Evolutionary conservation across 257 asterid genomes (phyloP), one percentile per base, ranked within the genome.

Genomic region (Gardenia jasminoides): DNA sequence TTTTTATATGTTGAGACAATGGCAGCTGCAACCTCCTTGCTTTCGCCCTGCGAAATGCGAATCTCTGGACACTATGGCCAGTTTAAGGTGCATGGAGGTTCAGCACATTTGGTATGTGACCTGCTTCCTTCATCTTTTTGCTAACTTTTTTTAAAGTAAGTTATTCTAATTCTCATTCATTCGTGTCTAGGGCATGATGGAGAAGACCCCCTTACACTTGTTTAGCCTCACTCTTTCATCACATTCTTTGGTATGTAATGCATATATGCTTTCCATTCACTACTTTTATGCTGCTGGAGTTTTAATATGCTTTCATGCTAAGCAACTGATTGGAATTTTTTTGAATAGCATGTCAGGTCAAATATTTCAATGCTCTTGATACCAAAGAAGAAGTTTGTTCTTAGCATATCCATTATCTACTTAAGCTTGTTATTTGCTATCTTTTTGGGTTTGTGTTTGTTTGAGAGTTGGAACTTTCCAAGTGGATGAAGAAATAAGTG

Each of bases 1-100:
- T 72, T 80, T 67, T 64, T 74, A 69, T 54, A 69, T 67, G 67
- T 70, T 76, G 68, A 61, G 66, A 65, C 59, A 78, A 87, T 87
- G 91, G 85, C 86, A n/a, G 85, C 79, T 74, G 82, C 87, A 54
- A 84, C 85, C 68, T 79, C 87, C 43, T 75, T 85, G 65, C 78
- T 83, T 76, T 76, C 75, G 74, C 83, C 87, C 17, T 76, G 64
- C 26, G 85, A 85, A 39, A 36, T 76, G n/a, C 48, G 47, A 30
- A 81, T 85, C 67, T 77, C 61, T 1, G 43, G 81, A 39, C 81
- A 74, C 0, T 52, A 76, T 85, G 83, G 81, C 74, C 85, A 72
- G 44, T 76, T 78, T 33, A 85, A 87, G 91, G 91, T 85, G 74
- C 36, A 52, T 54, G 64, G 4, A 22, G 7, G 17, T 59, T 64